phyloP scores from a whole-genome alignment of 192 early-diverging fungal genomes.

The Coemansia sp. region DNA sequence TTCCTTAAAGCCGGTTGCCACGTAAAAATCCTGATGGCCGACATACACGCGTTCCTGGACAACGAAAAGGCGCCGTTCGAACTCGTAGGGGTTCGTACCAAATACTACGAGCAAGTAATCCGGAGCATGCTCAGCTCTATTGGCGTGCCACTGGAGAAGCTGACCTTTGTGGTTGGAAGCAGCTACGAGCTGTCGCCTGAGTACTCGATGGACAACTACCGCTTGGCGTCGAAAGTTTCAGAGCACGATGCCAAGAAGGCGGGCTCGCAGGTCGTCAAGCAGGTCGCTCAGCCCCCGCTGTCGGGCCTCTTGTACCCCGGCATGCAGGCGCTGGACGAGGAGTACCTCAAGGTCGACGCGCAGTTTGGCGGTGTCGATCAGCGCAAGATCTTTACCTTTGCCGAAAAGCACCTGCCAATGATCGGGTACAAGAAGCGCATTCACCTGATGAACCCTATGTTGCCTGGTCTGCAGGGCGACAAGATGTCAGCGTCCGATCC shows the following conservation, averaged over 20 bases:
- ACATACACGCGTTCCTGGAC: constrained; percentile 97
- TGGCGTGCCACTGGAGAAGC: constrained; percentile 89
- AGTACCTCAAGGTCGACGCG: constrained; percentile 91
- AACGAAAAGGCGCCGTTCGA: constrained; percentile 98
- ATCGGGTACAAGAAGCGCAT: constrained; percentile 96
- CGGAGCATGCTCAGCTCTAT: constrained; percentile 88
- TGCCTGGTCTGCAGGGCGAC: constrained; percentile 87
- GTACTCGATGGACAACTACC: constrained; percentile 92
- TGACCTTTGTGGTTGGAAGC: constrained; percentile 90
- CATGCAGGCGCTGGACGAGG: constrained; percentile 97
- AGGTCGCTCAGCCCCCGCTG: constrained; percentile 82
- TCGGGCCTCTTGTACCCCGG: constrained; percentile 97
- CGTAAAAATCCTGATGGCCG: constrained; percentile 89
- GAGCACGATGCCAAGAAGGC: constrained; percentile 98
- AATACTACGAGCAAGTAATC: constrained; percentile 93
- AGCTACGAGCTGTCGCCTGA: constrained; percentile 84
- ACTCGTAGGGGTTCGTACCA: constrained; percentile 79
- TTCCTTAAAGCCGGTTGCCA: constrained; percentile 89
- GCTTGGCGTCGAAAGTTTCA: constrained; percentile 78
- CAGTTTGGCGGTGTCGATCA: constrained; percentile 99
- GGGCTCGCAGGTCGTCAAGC: constrained; percentile 98
- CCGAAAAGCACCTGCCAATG: constrained; percentile 91
- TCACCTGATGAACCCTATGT: constrained; percentile 99
- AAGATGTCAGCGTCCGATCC: constrained; percentile 98
- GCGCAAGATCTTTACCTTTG: constrained; percentile 98